Evolutionary conservation across 2,329 filamentous ascomycete genomes (phyloP).

Genomic region (Neurospora crassa): DNA sequence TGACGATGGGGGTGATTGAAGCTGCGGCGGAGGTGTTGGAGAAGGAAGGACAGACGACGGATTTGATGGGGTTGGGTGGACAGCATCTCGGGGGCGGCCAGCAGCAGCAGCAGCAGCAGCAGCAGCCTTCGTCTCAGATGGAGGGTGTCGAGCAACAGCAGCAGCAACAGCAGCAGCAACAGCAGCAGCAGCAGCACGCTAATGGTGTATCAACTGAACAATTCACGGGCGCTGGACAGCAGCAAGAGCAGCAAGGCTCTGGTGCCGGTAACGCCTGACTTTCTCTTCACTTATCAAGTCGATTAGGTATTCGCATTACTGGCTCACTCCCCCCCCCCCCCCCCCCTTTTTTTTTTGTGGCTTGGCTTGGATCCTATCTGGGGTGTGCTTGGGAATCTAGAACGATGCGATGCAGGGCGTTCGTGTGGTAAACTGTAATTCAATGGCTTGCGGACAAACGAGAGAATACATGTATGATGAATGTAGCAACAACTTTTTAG

Average conservation of each 20-base stretch:
- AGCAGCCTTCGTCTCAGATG: background rate
- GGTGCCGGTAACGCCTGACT: background rate
- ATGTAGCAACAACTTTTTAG: background rate
- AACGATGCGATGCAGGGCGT: background rate
- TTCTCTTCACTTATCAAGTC: background rate
- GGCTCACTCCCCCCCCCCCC: background rate
- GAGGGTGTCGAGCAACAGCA: background rate
- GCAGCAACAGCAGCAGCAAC: background rate
- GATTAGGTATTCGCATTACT: background rate
- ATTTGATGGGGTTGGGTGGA: background rate
- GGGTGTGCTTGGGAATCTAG: background rate
- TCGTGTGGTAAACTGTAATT: background rate
- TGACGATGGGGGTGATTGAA: background rate
- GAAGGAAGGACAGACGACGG: background rate
- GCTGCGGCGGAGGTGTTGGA: background rate
- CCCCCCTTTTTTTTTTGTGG: background rate
- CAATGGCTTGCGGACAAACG: background rate
- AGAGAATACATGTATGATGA: background rate
- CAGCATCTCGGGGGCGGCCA: background rate
- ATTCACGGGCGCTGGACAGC: background rate
- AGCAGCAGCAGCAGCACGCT: background rate
- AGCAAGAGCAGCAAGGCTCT: background rate
- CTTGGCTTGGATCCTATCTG: background rate
- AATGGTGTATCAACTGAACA: background rate
- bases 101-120: background rate